A percentile compares a stretch with the other conserved stretches of the same genome.
phyloP scores from a whole-genome alignment of 441 rosid species.

The Euphorbia schlechtendalii region DNA sequence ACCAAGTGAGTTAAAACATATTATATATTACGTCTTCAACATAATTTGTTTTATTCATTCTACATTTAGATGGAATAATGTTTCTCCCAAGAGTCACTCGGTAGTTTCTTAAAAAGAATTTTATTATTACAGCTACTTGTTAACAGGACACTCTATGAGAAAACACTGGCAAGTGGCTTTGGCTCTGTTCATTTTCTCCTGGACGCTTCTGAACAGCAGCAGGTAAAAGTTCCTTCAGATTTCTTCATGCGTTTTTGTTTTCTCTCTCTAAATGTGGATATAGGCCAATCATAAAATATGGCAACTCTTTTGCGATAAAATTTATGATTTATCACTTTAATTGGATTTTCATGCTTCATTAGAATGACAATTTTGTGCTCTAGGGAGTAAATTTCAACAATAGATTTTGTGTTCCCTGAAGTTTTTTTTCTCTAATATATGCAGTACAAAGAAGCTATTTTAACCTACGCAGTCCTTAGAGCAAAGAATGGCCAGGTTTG shows the following conservation, averaged over 20 bases:
- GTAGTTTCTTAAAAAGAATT: conserved; percentile 16
- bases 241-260: conserved; percentile 4
- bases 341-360: too few species aligned
- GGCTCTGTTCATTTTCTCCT: conserved; percentile 93
- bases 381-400: not conserved
- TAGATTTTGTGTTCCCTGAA: conserved; percentile 1
- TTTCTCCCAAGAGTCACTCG: not conserved
- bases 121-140: conserved; percentile 63
- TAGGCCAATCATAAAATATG: not conserved
- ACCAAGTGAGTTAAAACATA: conserved; percentile 55
- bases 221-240: conserved; percentile 35
- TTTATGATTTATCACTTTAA: too few species aligned
- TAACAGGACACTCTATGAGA: conserved; percentile 89
- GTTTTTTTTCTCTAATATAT: conserved; percentile 13
- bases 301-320: not conserved
- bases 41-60: conserved; percentile 3
- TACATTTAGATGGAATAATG: conserved; percentile 2
- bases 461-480: conserved; percentile 75
- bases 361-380: not conserved
- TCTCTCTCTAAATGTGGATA: conserved; percentile 4
- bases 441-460: conserved; percentile 94
- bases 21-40: not conserved
- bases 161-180: conserved; percentile 95
- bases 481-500: conserved; percentile 62
- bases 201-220: conserved; percentile 97